Evolutionary conservation across 2,329 filamentous ascomycete species (phyloP).

Genomic region (Podosphaera fusca): DNA sequence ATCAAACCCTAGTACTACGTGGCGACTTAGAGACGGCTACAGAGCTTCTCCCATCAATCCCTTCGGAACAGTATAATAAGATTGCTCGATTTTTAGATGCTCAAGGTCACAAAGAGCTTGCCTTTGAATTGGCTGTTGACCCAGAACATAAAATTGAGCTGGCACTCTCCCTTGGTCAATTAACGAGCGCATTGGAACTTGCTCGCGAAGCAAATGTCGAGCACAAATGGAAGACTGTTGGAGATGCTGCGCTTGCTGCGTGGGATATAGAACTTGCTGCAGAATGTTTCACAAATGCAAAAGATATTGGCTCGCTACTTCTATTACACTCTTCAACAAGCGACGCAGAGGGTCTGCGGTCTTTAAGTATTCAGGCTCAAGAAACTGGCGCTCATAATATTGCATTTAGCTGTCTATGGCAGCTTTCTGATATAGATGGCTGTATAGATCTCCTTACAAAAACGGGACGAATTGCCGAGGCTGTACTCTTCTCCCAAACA

Average conservation of each 20-base stretch:
- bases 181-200: conserved; percentile 67
- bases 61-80: conserved; percentile 89
- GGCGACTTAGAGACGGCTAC: conserved; percentile 81
- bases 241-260: conserved; percentile 62
- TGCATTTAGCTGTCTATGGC: conserved; percentile 77
- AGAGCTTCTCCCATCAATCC: conserved; percentile 64
- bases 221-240: conserved; percentile 96
- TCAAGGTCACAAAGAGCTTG: conserved; percentile 89
- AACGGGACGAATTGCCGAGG: conserved; percentile 63
- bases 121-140: conserved; percentile 82
- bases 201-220: conserved; percentile 68
- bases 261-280: conserved; percentile 81
- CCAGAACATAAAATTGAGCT: conserved; percentile 93
- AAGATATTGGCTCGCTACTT: conserved; percentile 71
- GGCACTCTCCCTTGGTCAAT: conserved; percentile 57
- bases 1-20: conserved; percentile 84
- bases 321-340: conserved; percentile 73
- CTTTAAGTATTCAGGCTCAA: conserved; percentile 52
- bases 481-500: conserved; percentile 79
- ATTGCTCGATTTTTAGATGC: conserved; percentile 93
- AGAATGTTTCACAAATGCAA: conserved; percentile 79
- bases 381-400: conserved; percentile 70
- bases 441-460: conserved; percentile 60
- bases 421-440: conserved; percentile 57
- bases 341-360: conserved; percentile 48